Percentiles rank a stretch among this genome's conserved stretches.
Conservation (phyloP, 2,329 filamentous ascomycete genomes). For the Botryosphaeria dothidea region DNA sequence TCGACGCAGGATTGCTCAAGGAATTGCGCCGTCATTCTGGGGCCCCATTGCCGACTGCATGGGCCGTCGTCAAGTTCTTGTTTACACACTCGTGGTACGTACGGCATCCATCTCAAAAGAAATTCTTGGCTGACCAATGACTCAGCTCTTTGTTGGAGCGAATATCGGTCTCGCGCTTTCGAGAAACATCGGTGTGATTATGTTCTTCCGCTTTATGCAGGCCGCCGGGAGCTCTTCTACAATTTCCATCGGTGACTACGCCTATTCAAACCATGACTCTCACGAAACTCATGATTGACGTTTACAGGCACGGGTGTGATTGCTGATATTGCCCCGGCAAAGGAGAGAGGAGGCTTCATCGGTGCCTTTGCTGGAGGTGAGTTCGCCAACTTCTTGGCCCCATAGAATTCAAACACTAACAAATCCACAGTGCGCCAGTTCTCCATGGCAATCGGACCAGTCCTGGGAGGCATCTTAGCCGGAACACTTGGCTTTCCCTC, state of each 20-base stretch:
- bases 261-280: conserved; percentile 21
- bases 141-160: conserved; percentile 6
- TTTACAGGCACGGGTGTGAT: background rate
- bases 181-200: conserved; percentile 7
- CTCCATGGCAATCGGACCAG: conserved; percentile 46
- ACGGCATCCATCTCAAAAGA: background rate
- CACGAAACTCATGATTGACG: background rate
- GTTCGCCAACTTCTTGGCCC: background rate
- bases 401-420: background rate
- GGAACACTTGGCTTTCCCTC: conserved; percentile 52
- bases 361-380: conserved; percentile 8
- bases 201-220: conserved; percentile 29
- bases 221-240: conserved; percentile 46
- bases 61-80: conserved; percentile 4
- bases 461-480: conserved; percentile 52
- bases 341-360: conserved; percentile 14
- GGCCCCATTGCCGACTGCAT: conserved; percentile 12
- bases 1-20: conserved; percentile 47
- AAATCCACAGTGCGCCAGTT: background rate
- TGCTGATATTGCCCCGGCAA: conserved; percentile 11
- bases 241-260: conserved; percentile 45
- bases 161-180: conserved; percentile 8
- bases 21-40: conserved; percentile 45
- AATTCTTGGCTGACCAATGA: background rate
- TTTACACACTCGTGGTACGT: conserved; percentile 5